Percentiles rank a stretch among this genome's conserved stretches.
These are phyloP conservation scores for Entrophospora sp. DNA, from an alignment of 192 early-diverging fungal genomes.

Conservation along the genomic window DNA sequence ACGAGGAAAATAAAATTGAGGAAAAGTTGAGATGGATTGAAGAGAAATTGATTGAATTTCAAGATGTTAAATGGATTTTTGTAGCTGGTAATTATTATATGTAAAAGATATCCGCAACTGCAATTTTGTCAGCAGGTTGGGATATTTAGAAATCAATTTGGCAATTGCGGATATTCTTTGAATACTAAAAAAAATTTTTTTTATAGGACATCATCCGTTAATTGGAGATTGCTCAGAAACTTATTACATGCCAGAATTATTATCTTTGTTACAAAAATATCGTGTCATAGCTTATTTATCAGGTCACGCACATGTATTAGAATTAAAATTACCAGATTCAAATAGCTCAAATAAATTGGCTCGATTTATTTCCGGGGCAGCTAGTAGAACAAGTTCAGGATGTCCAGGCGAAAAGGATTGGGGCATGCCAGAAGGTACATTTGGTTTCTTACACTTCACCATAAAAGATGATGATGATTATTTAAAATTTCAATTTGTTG, in stretches of 20 bases:
- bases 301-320: constrained; percentile 8
- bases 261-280: background rate
- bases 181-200: too few relatives aligned
- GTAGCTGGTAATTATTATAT: constrained; percentile 1
- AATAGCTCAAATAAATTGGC: background rate
- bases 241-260: background rate
- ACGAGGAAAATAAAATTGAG: background rate
- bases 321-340: background rate
- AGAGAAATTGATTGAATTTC: background rate
- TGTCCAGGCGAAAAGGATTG: constrained; percentile 10
- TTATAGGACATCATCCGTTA: constrained; percentile 14
- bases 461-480: background rate
- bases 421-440: background rate
- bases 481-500: constrained; percentile 9
- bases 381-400: background rate
- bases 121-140: too few relatives aligned
- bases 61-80: constrained; percentile 17
- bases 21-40: constrained; percentile 17
- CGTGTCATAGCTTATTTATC: constrained; percentile 13
- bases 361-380: constrained; percentile 10
- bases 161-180: too few relatives aligned
- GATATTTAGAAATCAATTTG: too few relatives aligned
- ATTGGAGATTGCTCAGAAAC: background rate
- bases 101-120: too few relatives aligned
- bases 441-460: constrained; percentile 7